Evolutionary conservation across 345 rosid genomes (phyloP).

Genomic region (Acer negundo): DNA sequence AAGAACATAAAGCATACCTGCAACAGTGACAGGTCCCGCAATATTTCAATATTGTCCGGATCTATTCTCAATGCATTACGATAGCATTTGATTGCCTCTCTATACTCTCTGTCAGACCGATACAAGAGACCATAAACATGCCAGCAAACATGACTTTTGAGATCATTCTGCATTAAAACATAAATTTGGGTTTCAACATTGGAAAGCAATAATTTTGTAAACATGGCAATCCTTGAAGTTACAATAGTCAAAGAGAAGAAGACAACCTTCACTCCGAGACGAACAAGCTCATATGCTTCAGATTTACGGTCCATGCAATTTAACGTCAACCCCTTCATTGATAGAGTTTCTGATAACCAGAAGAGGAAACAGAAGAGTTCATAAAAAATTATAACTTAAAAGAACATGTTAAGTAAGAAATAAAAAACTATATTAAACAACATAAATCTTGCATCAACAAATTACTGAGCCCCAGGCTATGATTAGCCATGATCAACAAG

Average conservation of each 20-base stretch:
- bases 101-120: slow-evolving; percentile 98
- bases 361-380: not conserved
- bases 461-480: not conserved
- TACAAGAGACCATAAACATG: slow-evolving; percentile 97
- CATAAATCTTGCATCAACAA: not conserved
- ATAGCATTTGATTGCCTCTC: slow-evolving; percentile 99
- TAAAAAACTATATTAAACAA: not conserved
- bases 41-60: slow-evolving; percentile 96
- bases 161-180: slow-evolving; percentile 78
- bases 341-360: slow-evolving; percentile 75
- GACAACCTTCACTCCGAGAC: slow-evolving; percentile 86
- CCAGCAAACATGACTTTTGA: slow-evolving; percentile 99
- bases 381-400: not conserved
- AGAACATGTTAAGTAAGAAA: not conserved
- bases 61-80: slow-evolving; percentile 93
- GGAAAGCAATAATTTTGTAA: slow-evolving; percentile 17
- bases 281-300: slow-evolving; percentile 98
- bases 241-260: slow-evolving; percentile 21
- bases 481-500: slow-evolving; percentile 6
- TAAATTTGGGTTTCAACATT: slow-evolving; percentile 18
- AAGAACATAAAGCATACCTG: slow-evolving; percentile 57
- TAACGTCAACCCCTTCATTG: slow-evolving; percentile 97
- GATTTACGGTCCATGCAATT: slow-evolving; percentile 99
- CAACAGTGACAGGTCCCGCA: slow-evolving; percentile 90
- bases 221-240: not conserved